Evolutionary conservation across 768 basidiomycete genomes (phyloP).

Genomic region (Russula foetens): DNA sequence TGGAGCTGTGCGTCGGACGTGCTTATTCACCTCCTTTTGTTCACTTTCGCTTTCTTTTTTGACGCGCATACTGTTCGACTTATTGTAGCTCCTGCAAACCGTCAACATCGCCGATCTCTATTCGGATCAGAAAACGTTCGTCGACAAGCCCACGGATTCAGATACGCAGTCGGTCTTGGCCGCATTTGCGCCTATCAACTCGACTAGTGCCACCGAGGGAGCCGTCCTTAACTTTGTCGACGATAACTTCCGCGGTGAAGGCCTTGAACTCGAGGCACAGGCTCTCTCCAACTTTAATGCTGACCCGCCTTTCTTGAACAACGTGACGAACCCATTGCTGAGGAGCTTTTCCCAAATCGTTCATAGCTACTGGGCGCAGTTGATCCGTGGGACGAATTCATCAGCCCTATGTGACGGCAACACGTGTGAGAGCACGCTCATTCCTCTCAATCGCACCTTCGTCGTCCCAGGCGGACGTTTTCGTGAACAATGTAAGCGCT

Average conservation of each 20-base stretch:
- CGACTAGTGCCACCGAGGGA: constrained; percentile 46
- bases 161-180: constrained; percentile 55
- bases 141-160: constrained; percentile 79
- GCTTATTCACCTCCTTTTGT: background rate
- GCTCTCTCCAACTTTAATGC: constrained; percentile 52
- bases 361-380: constrained; percentile 75
- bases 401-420: constrained; percentile 53
- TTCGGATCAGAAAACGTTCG: constrained; percentile 80
- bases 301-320: constrained; percentile 58
- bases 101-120: constrained; percentile 72
- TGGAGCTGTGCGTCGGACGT: constrained; percentile 44
- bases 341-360: constrained; percentile 72
- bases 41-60: background rate
- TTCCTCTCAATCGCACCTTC: constrained; percentile 87
- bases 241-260: constrained; percentile 74
- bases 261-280: constrained; percentile 66
- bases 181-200: constrained; percentile 48
- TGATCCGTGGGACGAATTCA: constrained; percentile 68
- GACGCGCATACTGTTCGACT: background rate
- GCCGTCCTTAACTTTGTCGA: constrained; percentile 63
- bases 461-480: constrained; percentile 86
- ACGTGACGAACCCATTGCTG: constrained; percentile 61
- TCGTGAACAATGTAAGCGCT: constrained; percentile 68
- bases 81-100: constrained; percentile 65
- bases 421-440: constrained; percentile 73